Evolutionary conservation across 352 stramenopile species (phyloP).

Genomic region (Phytophthora rubi): DNA sequence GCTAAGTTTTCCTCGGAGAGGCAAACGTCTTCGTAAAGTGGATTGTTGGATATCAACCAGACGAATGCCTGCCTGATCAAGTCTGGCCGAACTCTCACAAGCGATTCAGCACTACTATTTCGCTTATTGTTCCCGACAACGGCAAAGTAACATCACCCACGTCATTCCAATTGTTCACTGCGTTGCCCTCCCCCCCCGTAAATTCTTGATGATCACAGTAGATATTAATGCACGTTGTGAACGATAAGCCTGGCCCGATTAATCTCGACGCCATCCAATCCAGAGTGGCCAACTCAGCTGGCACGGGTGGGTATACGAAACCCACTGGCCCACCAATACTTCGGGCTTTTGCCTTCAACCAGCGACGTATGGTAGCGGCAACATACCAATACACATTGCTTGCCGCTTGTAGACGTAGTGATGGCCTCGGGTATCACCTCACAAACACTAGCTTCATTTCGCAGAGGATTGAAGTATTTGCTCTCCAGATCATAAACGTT

Average conservation of each 20-base stretch:
- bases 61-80: not conserved
- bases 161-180: conserved; percentile 23
- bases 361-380: conserved; percentile 2
- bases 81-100: conserved; percentile 5
- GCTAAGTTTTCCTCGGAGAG: conserved; percentile 6
- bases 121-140: no score
- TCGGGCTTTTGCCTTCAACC: not conserved
- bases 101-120: no score
- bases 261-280: conserved; percentile 11
- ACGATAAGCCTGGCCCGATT: conserved; percentile 11
- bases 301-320: conserved; percentile 9
- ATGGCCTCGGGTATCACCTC: not conserved
- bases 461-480: conserved; percentile 1
- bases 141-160: not conserved
- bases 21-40: conserved; percentile 3
- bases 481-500: conserved; percentile 1
- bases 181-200: conserved; percentile 4
- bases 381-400: not conserved
- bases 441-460: not conserved
- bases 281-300: not conserved
- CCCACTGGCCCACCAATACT: conserved; percentile 12
- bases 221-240: conserved; percentile 14
- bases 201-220: conserved; percentile 20
- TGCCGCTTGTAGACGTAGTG: not conserved
- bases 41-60: conserved; percentile 1